Conservation (phyloP, 805 yeast species). For the Blastobotrys americana region DNA sequence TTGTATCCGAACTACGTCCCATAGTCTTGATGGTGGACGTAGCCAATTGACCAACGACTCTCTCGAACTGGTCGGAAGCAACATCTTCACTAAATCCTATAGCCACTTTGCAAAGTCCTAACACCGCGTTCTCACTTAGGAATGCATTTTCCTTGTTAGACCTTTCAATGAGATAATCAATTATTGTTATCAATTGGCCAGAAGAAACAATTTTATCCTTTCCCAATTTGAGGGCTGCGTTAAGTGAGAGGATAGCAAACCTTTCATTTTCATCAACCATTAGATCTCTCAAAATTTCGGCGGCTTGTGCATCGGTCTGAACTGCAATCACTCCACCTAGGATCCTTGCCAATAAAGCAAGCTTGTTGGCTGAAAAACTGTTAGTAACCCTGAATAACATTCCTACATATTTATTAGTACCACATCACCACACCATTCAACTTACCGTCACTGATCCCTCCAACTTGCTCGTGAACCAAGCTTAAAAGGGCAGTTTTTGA, state of each 20-base stretch:
- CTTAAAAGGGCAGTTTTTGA: conserved; percentile 63
- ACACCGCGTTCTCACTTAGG: conserved; percentile 65
- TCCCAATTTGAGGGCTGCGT: conserved; percentile 65
- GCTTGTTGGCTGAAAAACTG: conserved; percentile 6
- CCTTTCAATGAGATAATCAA: conserved; percentile 42
- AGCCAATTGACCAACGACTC: conserved; percentile 48
- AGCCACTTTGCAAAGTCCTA: conserved; percentile 76
- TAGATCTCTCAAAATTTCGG: conserved; percentile 27
- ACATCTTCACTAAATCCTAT: conserved; percentile 38
- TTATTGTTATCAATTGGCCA: conserved; percentile 45
- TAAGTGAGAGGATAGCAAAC: conserved; percentile 55
- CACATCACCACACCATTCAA: too few relatives aligned
- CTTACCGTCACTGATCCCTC: conserved; percentile 7
- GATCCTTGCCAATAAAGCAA: conserved; percentile 59
- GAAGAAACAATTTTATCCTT: conserved; percentile 48
- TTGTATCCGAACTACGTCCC: conserved; percentile 62
- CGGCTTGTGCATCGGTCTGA: conserved; percentile 57
- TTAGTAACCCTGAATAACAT: too few relatives aligned
- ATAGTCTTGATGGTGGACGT: conserved; percentile 43
- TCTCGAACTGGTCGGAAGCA: conserved; percentile 34
- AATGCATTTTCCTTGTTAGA: conserved; percentile 39
- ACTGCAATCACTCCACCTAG: conserved; percentile 71
- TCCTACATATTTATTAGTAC: too few relatives aligned
- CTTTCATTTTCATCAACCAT: conserved; percentile 11
- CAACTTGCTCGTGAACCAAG: conserved; percentile 65